Conservation (phyloP, 495 filamentous ascomycete genomes). For the Pseudevernia furfuracea region DNA sequence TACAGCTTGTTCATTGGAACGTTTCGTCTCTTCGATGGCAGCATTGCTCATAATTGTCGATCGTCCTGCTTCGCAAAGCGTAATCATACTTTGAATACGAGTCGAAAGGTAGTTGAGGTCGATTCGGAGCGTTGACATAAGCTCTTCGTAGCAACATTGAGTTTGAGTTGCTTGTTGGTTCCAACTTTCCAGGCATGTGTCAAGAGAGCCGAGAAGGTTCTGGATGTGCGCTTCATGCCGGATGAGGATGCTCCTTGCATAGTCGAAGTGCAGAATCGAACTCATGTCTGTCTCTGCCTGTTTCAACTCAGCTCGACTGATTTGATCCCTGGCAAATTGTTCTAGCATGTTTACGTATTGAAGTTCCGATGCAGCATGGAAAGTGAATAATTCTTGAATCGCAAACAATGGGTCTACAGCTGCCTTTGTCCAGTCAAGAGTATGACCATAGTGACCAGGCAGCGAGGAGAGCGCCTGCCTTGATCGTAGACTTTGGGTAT, state of each 20-base stretch:
- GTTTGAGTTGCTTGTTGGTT: not conserved
- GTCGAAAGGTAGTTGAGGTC: not conserved
- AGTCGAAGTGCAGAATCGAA: not conserved
- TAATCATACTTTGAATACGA: not conserved
- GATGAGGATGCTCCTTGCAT: not conserved
- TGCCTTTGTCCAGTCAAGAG: not conserved
- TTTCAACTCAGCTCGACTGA: not conserved
- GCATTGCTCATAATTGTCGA: slow-evolving; percentile 1
- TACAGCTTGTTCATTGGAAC: not conserved
- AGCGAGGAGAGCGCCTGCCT: not conserved
- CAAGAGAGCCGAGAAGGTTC: not conserved
- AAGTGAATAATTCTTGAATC: not conserved
- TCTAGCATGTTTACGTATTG: not conserved
- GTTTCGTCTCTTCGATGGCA: not conserved
- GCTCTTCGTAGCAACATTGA: not conserved
- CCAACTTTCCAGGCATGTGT: not conserved
- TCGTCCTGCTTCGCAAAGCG: not conserved
- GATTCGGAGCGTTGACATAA: not conserved
- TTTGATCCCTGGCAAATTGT: not conserved
- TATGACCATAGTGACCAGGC: not conserved
- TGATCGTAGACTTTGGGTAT: not conserved
- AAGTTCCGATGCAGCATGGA: not conserved
- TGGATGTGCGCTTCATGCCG: not conserved
- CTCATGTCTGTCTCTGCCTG: not conserved
- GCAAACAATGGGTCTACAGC: not conserved